phyloP scores from a whole-genome alignment of 225 moss, liverwort and hornwort genomes.

The Physcomitrium patens region DNA sequence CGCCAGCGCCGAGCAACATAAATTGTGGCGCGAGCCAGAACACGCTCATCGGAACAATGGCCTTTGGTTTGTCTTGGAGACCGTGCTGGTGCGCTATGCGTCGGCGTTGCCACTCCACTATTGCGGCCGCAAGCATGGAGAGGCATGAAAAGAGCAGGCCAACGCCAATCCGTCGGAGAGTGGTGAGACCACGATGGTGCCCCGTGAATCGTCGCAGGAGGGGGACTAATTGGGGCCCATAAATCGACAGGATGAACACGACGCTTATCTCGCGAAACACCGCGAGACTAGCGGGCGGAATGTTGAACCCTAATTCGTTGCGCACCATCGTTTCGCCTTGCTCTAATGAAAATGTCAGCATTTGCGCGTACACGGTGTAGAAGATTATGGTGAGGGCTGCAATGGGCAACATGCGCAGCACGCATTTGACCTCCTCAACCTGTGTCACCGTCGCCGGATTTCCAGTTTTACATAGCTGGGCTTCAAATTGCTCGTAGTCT shows the following conservation, averaged over 20 bases:
- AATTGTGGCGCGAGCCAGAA: constrained; percentile 73
- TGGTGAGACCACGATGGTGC: constrained; percentile 39
- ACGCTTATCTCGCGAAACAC: constrained; percentile 39
- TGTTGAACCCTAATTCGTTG: constrained; percentile 16
- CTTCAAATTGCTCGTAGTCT: background rate
- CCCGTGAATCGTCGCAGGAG: constrained; percentile 35
- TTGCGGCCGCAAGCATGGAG: constrained; percentile 53
- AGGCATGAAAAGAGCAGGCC: constrained; percentile 48
- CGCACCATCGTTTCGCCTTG: constrained; percentile 44
- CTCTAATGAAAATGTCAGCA: constrained; percentile 39
- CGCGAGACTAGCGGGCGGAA: constrained; percentile 35
- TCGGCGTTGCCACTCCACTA: constrained; percentile 45
- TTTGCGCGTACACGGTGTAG: constrained; percentile 41
- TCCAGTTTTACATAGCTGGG: background rate
- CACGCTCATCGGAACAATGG: constrained; percentile 35
- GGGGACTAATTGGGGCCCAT: constrained; percentile 36
- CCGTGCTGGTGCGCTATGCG: background rate
- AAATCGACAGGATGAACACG: constrained; percentile 23
- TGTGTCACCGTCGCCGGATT: constrained; percentile 36
- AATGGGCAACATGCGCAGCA: constrained; percentile 59
- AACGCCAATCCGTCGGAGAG: constrained; percentile 50
- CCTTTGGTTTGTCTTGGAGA: background rate
- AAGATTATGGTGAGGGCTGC: constrained; percentile 40
- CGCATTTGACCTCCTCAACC: constrained; percentile 61
- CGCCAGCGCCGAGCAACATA: constrained; percentile 48